phyloP scores from a whole-genome alignment of 805 yeast species.

The Wickerhamiella kurtzmanii region DNA sequence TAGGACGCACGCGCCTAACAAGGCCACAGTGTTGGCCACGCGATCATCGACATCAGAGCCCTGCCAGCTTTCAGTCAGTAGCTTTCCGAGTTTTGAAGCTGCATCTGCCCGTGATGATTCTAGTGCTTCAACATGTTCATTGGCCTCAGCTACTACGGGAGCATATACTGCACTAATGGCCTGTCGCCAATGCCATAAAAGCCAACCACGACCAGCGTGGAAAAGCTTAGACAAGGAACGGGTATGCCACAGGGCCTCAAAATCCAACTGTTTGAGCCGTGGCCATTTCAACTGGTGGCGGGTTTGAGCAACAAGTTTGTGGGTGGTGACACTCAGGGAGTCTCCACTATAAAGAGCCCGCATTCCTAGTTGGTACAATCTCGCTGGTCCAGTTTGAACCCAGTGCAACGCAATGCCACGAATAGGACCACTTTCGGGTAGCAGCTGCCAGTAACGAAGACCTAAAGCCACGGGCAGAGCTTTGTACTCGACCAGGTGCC shows the following conservation, averaged over 20 bases:
- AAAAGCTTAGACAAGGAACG: not conserved
- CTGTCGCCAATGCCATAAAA: not conserved
- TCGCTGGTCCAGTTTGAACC: not conserved
- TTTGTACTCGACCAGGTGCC: conserved; percentile 7
- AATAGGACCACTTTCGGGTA: conserved; percentile 8
- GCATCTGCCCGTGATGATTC: conserved; percentile 4
- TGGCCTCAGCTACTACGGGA: not conserved
- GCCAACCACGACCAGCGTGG: not conserved
- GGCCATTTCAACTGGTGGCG: not conserved
- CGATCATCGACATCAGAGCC: not conserved
- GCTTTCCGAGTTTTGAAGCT: conserved; percentile 11
- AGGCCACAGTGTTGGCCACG: not conserved
- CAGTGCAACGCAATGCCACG: not conserved
- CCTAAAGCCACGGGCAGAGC: conserved; percentile 16
- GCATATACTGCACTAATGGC: not conserved
- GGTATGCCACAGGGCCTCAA: not conserved
- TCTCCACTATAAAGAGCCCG: not conserved
- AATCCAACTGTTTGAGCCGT: not conserved
- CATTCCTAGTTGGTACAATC: not conserved
- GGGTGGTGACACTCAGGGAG: not conserved
- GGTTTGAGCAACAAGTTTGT: not conserved
- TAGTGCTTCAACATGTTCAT: not conserved
- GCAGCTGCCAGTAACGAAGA: conserved; percentile 15
- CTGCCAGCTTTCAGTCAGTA: conserved; percentile 7
- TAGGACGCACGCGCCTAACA: not conserved